Base-by-base conservation (phyloP, 208 protist genomes). In the Endotrypanum monterogeii region DNA sequence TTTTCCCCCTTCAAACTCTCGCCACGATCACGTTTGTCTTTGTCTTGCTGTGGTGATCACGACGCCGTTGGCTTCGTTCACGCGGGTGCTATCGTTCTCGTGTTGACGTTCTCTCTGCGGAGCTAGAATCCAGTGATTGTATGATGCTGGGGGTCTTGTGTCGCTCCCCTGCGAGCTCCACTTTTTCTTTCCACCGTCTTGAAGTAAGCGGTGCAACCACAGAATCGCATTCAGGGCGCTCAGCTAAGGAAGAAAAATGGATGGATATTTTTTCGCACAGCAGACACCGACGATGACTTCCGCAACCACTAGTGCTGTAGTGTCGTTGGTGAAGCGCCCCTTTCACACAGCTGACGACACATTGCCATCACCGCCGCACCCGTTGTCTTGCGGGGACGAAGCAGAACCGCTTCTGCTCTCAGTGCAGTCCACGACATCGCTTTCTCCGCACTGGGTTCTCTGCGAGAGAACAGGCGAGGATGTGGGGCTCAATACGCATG, bases 311-410 rank as follows among this genome's bases (percentile, higher is more conserved):
- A 71, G 67, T 39, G 51, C 28, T 52, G 48, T 41, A 6, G 28
- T 25, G 3, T 70, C 65, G 48, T 57, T 48, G 1, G 48, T 57
- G 39, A 57, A 62, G 28, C 67, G 16, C 2, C 35, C 25, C 50
- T 60, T 56, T 56, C 63, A 46, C 16, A 11, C 14, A 4, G 44
- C 23, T 1, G 76, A 74, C 35, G 76, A 74, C 65, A 74, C 76
- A 23, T 66, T 74, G 14, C 71, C 72, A 25, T 69, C 68, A 16
- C 69, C 57, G 14, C 58, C 58, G 57, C 58, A 14, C 7, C 44
- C 41, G 16, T 48, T 18, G 18, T 8, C 30, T 3, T 39, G 30
- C 41, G 30, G 28, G 30, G 12, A 25, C 25, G 30, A 30, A 50
- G 5, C n/a, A 46, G 18, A n/a, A 18, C 16, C 16, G 30, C 18